Percentiles rank a stretch among this genome's conserved stretches.
These are phyloP conservation scores for Coemansia sp. DNA, from an alignment of 192 early-diverging fungal species.

Conservation along the genomic window DNA sequence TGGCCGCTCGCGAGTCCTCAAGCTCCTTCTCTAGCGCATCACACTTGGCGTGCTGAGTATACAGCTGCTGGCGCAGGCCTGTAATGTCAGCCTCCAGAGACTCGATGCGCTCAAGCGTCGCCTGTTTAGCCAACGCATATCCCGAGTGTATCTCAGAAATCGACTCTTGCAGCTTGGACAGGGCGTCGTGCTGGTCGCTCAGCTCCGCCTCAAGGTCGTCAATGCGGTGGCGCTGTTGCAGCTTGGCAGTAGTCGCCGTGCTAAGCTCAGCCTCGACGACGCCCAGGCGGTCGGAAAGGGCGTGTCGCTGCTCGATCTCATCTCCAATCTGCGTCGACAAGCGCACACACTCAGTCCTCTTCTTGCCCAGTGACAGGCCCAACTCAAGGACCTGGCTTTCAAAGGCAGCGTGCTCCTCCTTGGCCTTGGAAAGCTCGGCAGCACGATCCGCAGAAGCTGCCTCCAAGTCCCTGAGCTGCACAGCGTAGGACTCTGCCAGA, in stretches of 20 bases:
- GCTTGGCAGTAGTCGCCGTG: neutral
- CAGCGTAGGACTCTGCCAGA: neutral
- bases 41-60: neutral
- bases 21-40: conserved; percentile 1
- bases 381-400: conserved; percentile 1
- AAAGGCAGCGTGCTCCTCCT: neutral
- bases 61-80: neutral
- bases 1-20: neutral
- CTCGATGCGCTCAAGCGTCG: neutral
- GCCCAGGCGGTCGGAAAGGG: neutral
- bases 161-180: neutral
- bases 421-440: neutral
- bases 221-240: conserved; percentile 8
- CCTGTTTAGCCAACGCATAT: neutral
- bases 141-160: neutral
- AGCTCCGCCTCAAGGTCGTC: conserved; percentile 6
- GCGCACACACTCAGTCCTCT: neutral
- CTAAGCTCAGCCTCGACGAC: neutral
- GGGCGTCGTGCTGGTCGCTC: neutral
- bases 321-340: neutral
- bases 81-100: neutral
- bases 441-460: neutral
- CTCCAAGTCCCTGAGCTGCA: conserved; percentile 1
- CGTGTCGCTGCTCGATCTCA: neutral
- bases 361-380: neutral